Evolutionary conservation across 176 grass and related monocot genomes (phyloP).

Genomic region (Pontederia paniculata): DNA sequence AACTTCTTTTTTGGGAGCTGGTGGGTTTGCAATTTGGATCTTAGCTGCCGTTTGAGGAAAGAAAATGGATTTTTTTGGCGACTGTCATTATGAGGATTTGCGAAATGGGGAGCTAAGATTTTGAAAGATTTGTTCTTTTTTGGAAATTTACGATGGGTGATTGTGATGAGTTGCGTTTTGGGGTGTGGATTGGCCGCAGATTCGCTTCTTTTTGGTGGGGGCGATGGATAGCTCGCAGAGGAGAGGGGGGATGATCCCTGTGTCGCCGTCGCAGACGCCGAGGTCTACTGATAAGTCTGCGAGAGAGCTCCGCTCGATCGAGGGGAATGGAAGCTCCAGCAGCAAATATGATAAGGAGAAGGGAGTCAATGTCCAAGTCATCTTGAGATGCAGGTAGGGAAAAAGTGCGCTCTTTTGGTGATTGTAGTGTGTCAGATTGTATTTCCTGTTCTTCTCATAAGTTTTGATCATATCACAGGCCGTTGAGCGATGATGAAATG

Average conservation of each 20-base stretch:
- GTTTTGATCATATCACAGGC: constrained; percentile 24
- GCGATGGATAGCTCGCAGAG: constrained; percentile 46
- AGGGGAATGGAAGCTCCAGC: constrained; percentile 44
- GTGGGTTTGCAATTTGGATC: too few relatives aligned
- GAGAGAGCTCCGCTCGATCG: constrained; percentile 64
- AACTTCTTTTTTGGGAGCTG: too few relatives aligned
- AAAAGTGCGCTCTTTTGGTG: constrained; percentile 1
- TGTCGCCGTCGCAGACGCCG: constrained; percentile 52
- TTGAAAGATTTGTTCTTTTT: too few relatives aligned
- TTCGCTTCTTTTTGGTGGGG: neutral
- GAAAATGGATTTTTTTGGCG: too few relatives aligned
- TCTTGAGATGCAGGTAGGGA: constrained; percentile 85
- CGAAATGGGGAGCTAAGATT: too few relatives aligned
- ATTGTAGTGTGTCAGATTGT: constrained; percentile 6
- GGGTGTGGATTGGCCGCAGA: too few relatives aligned
- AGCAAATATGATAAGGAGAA: constrained; percentile 75
- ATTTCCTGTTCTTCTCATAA: constrained; percentile 1
- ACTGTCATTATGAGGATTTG: too few relatives aligned
- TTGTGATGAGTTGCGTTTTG: too few relatives aligned
- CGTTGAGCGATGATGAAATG: constrained; percentile 85
- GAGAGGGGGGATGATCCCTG: constrained; percentile 43
- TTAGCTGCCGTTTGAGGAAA: too few relatives aligned
- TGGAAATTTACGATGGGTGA: too few relatives aligned
- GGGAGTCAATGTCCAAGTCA: constrained; percentile 98
- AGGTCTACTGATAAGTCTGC: constrained; percentile 62